Base-by-base conservation (phyloP, 345 rosid species). In the Turritis glabra region DNA sequence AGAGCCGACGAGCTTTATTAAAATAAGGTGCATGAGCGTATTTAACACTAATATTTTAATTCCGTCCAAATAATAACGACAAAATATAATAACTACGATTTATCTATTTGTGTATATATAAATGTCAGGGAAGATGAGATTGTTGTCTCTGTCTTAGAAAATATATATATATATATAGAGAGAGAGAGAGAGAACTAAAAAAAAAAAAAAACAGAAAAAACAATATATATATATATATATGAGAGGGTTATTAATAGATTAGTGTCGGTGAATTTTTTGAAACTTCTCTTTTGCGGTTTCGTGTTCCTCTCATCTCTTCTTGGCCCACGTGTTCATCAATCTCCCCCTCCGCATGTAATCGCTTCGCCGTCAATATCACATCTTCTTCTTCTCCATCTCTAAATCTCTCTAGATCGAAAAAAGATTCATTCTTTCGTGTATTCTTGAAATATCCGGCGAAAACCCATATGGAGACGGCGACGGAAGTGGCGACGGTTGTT, bases 381-480 rank as follows among this genome's bases (percentile, higher is more conserved):
- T 23, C 40, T 44, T 38, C 43, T 26, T 29, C 57, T 21, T 50
- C 35, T 5, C 26, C 32, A 44, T 22, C 57, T 53, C 41, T 48
- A 7, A 22, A 71, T 35, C 15, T 72, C 64, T 46, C 3, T 23
- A 47, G 72, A 74, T 55, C 66, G 72, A 9, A 0, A 40, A n/a
- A 32, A 69, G 7, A 2, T 37, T 47, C 7, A 19, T 48, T 19
- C 62, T 58, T 50, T 56, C 41, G 22, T 67, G 51, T 18, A 1
- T 32, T 76, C 22, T 46, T 57, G 77, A 48, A 71, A 40, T 27
- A 67, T 35, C 40, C 53, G 64, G 52, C 17, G 65, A 53, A 54
- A 46, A 54, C 26, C 51, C 50, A n/a, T 22, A 83, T 83, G 84
- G 84, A 77, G 44, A 73, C 80, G 43, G 88, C 76, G 77, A 80